Base-by-base conservation (phyloP, 345 rosid genomes). In the Eucalyptus curtisii region DNA sequence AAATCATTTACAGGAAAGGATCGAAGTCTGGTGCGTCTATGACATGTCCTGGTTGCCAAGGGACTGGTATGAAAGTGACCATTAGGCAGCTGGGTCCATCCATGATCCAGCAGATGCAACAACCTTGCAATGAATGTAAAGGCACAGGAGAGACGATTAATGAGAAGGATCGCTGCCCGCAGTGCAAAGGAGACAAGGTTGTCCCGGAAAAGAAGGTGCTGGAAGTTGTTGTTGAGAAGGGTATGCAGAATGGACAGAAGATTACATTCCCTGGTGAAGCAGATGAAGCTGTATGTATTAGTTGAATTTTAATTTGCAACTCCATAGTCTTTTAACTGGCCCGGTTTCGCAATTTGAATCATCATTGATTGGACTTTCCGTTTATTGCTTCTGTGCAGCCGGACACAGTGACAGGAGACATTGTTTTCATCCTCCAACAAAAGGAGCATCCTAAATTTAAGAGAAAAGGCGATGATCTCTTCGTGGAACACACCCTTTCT, bases 91-190 rank as follows among this genome's bases (percentile, higher is more conserved):
- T 97, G 11, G 98, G 99, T 31, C 99, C 99, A 40, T 94, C 95
- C 31, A 96, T 97, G 99, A 95, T 97, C 89, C 99, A 97, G 91
- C 98, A 97, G 93, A 93, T 96, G 98, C 99, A 97, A 86, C 99
- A 96, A 47, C 92, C 95, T 79, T 97, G 99, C 92, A 94, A 94
- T 90, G 99, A 96, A 33, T 97, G 99, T 84, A 96, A 94, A 89
- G 99, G 99, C 9, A 96, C 99, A 27, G 99, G 99, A 11, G 99
- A 96, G 91, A 91, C 93, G 25, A 96, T 96, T 61, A 93, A 88
- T 40, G 98, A 96, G 8, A 91, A 94, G 88, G 98, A 96, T 55
- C 93, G 99, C 44, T 97, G 99, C 93, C 87, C 95, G 9, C 95
- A 92, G 84, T 97, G 99, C 93, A 95, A 94, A 89, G 99, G 98